Evolutionary conservation across 2,329 filamentous ascomycete species (phyloP).

Genomic region (Metarhizium sp.): DNA sequence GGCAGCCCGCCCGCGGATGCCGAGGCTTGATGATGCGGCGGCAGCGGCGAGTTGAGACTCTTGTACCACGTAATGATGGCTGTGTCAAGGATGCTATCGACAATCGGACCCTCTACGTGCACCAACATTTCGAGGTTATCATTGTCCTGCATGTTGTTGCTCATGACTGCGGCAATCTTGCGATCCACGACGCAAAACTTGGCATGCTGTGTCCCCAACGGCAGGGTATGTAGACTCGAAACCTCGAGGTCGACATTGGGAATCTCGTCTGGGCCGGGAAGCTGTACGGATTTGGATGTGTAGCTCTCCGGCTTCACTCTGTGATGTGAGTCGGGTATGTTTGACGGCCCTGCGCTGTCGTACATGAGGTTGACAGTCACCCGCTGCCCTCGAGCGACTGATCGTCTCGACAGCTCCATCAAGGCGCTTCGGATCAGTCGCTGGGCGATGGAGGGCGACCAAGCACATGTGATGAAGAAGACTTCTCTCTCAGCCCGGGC

Average conservation of each 20-base stretch:
- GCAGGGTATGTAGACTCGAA: constrained; percentile 60
- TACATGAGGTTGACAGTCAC: constrained; percentile 68
- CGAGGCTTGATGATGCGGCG: constrained; percentile 2
- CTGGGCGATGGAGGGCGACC: constrained; percentile 61
- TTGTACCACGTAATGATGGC: constrained; percentile 65
- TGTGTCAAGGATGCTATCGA: constrained; percentile 67
- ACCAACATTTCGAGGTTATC: constrained; percentile 77
- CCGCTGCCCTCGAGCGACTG: constrained; percentile 43
- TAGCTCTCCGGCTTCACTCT: constrained; percentile 49
- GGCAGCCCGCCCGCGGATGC: neutral
- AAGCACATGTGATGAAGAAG: constrained; percentile 66
- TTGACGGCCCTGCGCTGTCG: constrained; percentile 57
- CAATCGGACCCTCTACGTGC: constrained; percentile 66
- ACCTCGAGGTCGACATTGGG: constrained; percentile 65
- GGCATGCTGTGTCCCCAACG: constrained; percentile 66
- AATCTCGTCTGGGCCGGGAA: constrained; percentile 56
- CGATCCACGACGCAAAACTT: constrained; percentile 74
- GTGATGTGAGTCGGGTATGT: constrained; percentile 57
- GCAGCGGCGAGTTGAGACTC: constrained; percentile 25
- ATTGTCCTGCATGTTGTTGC: constrained; percentile 72
- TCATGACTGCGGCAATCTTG: constrained; percentile 60
- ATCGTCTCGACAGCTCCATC: constrained; percentile 57
- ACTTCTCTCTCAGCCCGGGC: constrained; percentile 64
- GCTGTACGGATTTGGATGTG: constrained; percentile 43
- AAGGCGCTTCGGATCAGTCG: constrained; percentile 59